Evolutionary conservation across 306 rosid species (phyloP).

Genomic region (Castanea crenata): DNA sequence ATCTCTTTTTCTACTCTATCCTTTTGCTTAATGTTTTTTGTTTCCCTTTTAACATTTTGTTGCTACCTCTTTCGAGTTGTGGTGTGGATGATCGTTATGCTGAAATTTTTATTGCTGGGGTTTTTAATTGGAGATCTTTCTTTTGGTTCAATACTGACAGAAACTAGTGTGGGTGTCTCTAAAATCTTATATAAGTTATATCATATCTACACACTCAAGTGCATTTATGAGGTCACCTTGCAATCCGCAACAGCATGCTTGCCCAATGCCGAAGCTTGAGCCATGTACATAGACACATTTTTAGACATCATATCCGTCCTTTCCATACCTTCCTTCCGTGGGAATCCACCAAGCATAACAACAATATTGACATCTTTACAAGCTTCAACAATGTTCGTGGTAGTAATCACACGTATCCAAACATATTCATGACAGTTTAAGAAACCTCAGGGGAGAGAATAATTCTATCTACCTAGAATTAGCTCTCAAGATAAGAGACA

Average conservation of each 20-base stretch:
- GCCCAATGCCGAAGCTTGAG: conserved; percentile 75
- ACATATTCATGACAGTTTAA: background rate
- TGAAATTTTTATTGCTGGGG: too few relatives aligned
- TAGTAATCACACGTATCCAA: conserved; percentile 58
- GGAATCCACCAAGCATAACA: conserved; percentile 75
- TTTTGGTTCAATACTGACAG: too few relatives aligned
- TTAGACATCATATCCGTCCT: conserved; percentile 7
- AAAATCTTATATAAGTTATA: too few relatives aligned
- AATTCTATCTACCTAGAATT: background rate
- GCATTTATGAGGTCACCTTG: conserved; percentile 36
- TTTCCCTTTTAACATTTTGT: too few relatives aligned
- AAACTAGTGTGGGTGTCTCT: too few relatives aligned
- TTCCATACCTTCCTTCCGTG: conserved; percentile 81
- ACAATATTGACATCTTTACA: conserved; percentile 64
- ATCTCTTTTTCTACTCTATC: too few relatives aligned
- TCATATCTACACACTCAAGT: background rate
- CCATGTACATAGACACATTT: conserved; percentile 71
- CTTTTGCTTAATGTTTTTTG: too few relatives aligned
- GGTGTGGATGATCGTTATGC: too few relatives aligned
- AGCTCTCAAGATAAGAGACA: background rate
- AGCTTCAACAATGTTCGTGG: conserved; percentile 69
- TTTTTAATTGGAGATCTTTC: too few relatives aligned
- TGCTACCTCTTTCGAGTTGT: too few relatives aligned
- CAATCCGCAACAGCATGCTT: conserved; percentile 59
- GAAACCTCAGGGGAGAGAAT: background rate